A percentile compares a stretch with the other conserved stretches of the same genome.
These are phyloP conservation scores for Coemansia sp. DNA, from an alignment of 192 early-diverging fungal species.

Conservation along the genomic window DNA sequence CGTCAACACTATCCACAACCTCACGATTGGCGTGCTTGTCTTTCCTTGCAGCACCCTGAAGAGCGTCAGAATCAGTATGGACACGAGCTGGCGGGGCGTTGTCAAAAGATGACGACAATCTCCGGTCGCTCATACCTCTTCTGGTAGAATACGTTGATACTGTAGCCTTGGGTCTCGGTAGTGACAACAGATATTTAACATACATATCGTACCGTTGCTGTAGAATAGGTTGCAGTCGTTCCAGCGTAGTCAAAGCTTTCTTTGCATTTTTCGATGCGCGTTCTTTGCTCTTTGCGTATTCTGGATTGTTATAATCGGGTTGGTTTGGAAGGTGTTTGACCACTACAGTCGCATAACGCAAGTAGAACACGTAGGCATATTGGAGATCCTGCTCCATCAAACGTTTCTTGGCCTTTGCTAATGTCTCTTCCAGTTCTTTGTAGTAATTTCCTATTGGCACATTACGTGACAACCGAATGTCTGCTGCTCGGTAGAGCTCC, in stretches of 20 bases:
- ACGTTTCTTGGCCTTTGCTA: constrained; percentile 56
- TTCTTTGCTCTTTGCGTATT: constrained; percentile 46
- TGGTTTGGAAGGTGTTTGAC: constrained; percentile 61
- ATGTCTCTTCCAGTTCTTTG: constrained; percentile 42
- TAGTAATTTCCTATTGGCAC: constrained; percentile 43
- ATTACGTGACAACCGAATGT: constrained; percentile 35
- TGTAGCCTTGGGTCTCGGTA: constrained; percentile 26
- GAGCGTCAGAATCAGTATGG: neutral
- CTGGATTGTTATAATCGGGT: constrained; percentile 54
- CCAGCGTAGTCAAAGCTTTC: constrained; percentile 58
- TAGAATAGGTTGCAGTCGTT: constrained; percentile 59
- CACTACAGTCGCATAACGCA: constrained; percentile 66
- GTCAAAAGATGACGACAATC: neutral
- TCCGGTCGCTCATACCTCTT: constrained; percentile 11
- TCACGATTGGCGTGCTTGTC: neutral
- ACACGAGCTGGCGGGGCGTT: neutral
- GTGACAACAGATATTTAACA: constrained; percentile 33
- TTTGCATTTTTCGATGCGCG: constrained; percentile 50
- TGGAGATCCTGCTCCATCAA: constrained; percentile 65
- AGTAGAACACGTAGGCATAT: constrained; percentile 68
- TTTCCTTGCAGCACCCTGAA: neutral
- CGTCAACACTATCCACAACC: constrained; percentile 15
- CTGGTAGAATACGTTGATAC: constrained; percentile 36
- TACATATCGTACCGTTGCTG: constrained; percentile 59
- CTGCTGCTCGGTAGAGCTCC: constrained; percentile 39